These are phyloP conservation scores for Teunomyces stri DNA, from an alignment of 805 yeast species.

Conservation along the genomic window DNA sequence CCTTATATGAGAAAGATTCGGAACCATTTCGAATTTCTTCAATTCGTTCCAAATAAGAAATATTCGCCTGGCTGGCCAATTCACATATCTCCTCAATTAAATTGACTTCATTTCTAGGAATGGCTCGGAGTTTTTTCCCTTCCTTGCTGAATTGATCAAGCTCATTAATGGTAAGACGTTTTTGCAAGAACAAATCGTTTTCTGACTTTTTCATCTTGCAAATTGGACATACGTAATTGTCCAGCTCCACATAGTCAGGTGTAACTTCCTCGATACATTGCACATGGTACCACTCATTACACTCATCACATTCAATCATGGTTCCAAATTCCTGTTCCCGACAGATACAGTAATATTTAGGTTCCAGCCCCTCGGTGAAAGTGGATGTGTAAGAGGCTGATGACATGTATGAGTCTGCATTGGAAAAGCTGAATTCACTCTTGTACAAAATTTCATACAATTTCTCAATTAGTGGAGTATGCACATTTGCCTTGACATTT, in stretches of 20 bases:
- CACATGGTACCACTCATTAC: constrained; percentile 72
- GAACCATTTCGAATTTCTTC: constrained; percentile 11
- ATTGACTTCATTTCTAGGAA: constrained; percentile 20
- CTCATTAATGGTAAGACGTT: constrained; percentile 13
- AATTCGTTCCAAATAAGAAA: constrained; percentile 9
- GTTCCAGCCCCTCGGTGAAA: constrained; percentile 11
- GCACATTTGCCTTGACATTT: constrained; percentile 18
- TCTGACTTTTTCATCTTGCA: constrained; percentile 25
- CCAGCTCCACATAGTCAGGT: constrained; percentile 14
- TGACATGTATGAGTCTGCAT: constrained; percentile 24
- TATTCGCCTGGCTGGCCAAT: constrained; percentile 7
- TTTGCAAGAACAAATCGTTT: constrained; percentile 13
- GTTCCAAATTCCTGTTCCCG: constrained; percentile 57
- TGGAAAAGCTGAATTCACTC: constrained; percentile 24
- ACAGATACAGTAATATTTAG: constrained; percentile 54
- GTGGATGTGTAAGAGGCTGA: constrained; percentile 23
- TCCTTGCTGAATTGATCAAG: constrained; percentile 11
- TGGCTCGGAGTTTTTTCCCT: constrained; percentile 15
- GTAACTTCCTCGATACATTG: constrained; percentile 44
- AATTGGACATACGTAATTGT: constrained; percentile 28
- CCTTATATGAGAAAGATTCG: constrained; percentile 8
- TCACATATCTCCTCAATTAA: constrained; percentile 18
- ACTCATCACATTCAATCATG: constrained; percentile 69
- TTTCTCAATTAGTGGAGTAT: constrained; percentile 18
- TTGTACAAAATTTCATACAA: constrained; percentile 19